Evolutionary conservation across 1,139 yeast species (phyloP).

Genomic region (Hanseniaspora sp.): DNA sequence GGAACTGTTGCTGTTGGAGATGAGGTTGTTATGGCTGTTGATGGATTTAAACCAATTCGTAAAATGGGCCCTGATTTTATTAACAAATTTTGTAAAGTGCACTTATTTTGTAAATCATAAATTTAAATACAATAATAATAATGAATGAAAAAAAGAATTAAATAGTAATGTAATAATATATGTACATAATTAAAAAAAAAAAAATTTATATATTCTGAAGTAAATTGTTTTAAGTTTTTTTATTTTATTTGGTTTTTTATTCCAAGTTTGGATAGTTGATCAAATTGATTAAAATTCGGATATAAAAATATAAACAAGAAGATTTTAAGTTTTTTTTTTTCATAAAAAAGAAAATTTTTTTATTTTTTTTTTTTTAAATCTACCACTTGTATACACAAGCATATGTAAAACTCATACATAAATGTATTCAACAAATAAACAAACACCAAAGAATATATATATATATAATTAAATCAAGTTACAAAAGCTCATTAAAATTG

Average conservation of each 20-base stretch:
- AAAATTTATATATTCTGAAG: neutral
- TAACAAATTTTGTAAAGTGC: constrained; percentile 2
- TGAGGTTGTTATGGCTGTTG: constrained; percentile 3
- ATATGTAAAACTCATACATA: too few species aligned
- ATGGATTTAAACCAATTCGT: neutral
- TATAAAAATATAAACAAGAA: too few species aligned
- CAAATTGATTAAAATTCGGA: neutral
- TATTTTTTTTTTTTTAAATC: too few species aligned
- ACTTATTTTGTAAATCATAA: constrained; percentile 4
- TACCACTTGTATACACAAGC: too few species aligned
- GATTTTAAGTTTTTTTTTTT: neutral
- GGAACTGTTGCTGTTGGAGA: neutral
- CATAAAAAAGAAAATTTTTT: neutral
- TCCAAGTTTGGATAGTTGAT: neutral
- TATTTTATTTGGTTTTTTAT: neutral
- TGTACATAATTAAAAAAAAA: neutral
- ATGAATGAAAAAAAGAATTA: too few species aligned
- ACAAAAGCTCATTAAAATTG: too few species aligned
- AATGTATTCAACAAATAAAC: too few species aligned
- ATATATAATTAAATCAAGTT: too few species aligned
- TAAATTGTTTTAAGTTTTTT: too few species aligned
- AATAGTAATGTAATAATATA: too few species aligned
- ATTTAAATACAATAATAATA: too few species aligned
- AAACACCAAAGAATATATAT: too few species aligned
- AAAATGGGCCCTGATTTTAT: neutral